Percentiles rank a stretch among this genome's conserved stretches.
These are phyloP conservation scores for Sarocladium brachiariae DNA, from an alignment of 2,329 filamentous ascomycete species.

Conservation along the genomic window DNA sequence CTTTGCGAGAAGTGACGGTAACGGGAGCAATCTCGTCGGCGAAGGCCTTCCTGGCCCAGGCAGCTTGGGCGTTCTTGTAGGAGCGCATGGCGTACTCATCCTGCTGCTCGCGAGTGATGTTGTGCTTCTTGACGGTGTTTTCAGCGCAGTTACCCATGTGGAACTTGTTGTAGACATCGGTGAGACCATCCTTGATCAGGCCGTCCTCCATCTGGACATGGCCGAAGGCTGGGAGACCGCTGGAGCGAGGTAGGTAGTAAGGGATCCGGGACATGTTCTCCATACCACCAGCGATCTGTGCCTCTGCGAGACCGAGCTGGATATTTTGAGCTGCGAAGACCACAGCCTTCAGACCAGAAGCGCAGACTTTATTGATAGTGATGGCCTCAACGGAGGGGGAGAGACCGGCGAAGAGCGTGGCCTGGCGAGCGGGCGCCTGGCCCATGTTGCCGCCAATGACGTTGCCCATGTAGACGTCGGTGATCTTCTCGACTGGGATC, in stretches of 20 bases:
- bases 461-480: slow-evolving; percentile 96
- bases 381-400: slow-evolving; percentile 75
- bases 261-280: slow-evolving; percentile 96
- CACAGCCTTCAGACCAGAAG: slow-evolving; percentile 90
- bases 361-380: slow-evolving; percentile 97
- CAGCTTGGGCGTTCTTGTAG: slow-evolving; percentile 82
- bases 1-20: slow-evolving; percentile 77
- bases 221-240: slow-evolving; percentile 76
- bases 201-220: slow-evolving; percentile 85
- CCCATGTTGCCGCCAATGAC: slow-evolving; percentile 79
- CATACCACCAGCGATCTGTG: slow-evolving; percentile 90
- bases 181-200: slow-evolving; percentile 87
- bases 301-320: slow-evolving; percentile 81
- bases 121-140: slow-evolving; percentile 82
- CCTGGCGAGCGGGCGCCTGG: slow-evolving; percentile 88
- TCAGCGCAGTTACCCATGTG: slow-evolving; percentile 99
- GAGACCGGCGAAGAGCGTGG: slow-evolving; percentile 80
- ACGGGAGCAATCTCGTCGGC: slow-evolving; percentile 87
- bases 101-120: slow-evolving; percentile 76
- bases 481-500: slow-evolving; percentile 72
- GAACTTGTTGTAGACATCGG: slow-evolving; percentile 93
- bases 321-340: slow-evolving; percentile 89
- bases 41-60: slow-evolving; percentile 78
- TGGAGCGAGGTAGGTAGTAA: slow-evolving; percentile 81
- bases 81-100: slow-evolving; percentile 85